Evolutionary conservation across 2,329 filamentous ascomycete species (phyloP).

Genomic region (Helicocarpus griseus): DNA sequence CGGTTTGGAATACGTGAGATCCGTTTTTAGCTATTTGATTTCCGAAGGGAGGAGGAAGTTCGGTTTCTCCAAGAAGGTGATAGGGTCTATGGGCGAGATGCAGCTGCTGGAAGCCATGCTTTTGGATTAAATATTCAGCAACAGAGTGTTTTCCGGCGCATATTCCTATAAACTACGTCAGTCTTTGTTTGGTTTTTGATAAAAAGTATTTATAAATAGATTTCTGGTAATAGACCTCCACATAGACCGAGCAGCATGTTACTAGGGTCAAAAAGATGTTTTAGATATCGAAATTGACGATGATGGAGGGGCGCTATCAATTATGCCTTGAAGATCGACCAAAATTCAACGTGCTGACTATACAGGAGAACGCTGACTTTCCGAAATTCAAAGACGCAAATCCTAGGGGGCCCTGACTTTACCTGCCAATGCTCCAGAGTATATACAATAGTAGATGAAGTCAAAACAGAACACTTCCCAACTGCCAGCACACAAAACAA

Average conservation of each 20-base stretch:
- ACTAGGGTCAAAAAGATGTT: neutral
- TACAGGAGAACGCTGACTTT: too few relatives aligned
- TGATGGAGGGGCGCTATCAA: too few relatives aligned
- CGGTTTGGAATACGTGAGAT: slow-evolving; percentile 45
- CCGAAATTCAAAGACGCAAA: neutral
- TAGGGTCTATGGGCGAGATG: slow-evolving; percentile 41
- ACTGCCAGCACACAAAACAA: neutral
- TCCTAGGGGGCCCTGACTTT: neutral
- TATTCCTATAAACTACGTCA: slow-evolving; percentile 51
- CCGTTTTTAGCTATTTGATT: neutral
- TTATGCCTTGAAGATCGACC: too few relatives aligned
- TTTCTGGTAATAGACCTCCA: slow-evolving; percentile 31
- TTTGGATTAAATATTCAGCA: slow-evolving; percentile 73
- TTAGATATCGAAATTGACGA: neutral
- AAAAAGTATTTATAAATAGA: neutral
- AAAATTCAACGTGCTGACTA: too few relatives aligned
- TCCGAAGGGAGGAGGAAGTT: slow-evolving; percentile 4
- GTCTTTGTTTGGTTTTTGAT: neutral
- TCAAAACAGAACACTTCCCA: neutral
- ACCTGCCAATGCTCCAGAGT: neutral
- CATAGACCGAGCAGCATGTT: slow-evolving; percentile 48
- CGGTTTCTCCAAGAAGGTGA: slow-evolving; percentile 12
- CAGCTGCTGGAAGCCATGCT: slow-evolving; percentile 71
- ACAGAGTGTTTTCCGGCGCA: slow-evolving; percentile 89
- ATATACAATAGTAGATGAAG: neutral